Evolutionary conservation across 345 rosid genomes (phyloP).

Genomic region (Murraya paniculata): DNA sequence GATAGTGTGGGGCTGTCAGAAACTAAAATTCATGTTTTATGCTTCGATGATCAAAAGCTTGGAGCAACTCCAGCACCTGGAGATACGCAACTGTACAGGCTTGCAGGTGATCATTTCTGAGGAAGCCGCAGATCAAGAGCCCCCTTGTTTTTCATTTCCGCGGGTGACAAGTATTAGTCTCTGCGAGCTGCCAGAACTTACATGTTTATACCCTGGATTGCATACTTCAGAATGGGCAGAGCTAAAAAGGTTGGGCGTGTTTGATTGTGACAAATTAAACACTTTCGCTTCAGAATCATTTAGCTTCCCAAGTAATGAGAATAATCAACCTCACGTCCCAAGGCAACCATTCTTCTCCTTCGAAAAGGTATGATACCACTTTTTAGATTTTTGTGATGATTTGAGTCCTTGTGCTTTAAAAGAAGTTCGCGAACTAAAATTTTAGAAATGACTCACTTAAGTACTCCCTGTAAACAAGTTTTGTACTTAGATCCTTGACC

Average conservation of each 20-base stretch:
- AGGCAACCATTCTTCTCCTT: neutral
- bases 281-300: neutral
- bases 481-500: too few relatives aligned
- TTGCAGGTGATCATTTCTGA: constrained; percentile 3
- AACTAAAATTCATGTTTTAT: neutral
- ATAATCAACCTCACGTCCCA: neutral
- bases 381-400: neutral
- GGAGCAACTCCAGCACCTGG: neutral
- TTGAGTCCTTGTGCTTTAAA: neutral
- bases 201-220: constrained; percentile 20
- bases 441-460: too few relatives aligned
- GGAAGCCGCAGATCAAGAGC: constrained; percentile 8
- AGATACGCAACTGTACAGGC: neutral
- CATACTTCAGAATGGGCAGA: constrained; percentile 21
- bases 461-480: too few relatives aligned
- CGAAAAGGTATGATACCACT: constrained; percentile 4
- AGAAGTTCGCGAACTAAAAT: neutral
- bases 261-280: neutral
- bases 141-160: constrained; percentile 19
- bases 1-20: neutral
- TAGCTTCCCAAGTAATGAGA: neutral
- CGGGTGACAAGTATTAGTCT: constrained; percentile 3
- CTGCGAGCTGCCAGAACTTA: neutral
- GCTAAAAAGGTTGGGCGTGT: neutral
- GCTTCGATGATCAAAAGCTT: neutral